Conservation (phyloP, 345 rosid genomes). For the Lumnitzera racemosa region DNA sequence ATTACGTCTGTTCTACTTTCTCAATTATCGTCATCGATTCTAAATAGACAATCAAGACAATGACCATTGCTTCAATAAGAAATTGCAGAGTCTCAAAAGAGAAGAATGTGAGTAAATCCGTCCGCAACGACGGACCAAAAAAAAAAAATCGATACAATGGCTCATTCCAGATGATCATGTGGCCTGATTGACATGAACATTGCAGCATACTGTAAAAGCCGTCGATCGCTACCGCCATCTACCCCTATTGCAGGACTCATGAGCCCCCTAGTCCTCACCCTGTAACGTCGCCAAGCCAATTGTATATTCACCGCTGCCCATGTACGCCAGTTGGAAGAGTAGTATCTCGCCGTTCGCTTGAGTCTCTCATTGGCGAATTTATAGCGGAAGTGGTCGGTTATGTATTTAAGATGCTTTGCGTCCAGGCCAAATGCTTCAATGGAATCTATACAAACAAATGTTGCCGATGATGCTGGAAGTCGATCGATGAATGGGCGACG, state of each 20-base stretch:
- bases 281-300: constrained; percentile 63
- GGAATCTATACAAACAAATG: constrained; percentile 53
- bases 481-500: constrained; percentile 80
- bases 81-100: too few relatives aligned
- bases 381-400: constrained; percentile 85
- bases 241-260: constrained; percentile 28
- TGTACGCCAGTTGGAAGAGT: constrained; percentile 86
- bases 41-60: too few relatives aligned
- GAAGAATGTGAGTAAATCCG: too few relatives aligned
- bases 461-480: constrained; percentile 87
- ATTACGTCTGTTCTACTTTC: too few relatives aligned
- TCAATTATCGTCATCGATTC: too few relatives aligned
- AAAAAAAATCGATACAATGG: too few relatives aligned
- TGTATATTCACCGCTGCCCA: constrained; percentile 95
- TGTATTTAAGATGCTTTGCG: constrained; percentile 54
- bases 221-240: constrained; percentile 33
- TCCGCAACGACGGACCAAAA: too few relatives aligned
- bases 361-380: constrained; percentile 65
- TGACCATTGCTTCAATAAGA: too few relatives aligned
- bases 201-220: constrained; percentile 64
- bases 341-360: constrained; percentile 73
- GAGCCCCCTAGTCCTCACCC: constrained; percentile 48
- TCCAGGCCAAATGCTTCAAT: constrained; percentile 65
- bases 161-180: constrained; percentile 72
- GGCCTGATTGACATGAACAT: constrained; percentile 79